Conservation (phyloP, 2,329 filamentous ascomycete genomes). For the Colletotrichum incanum region DNA sequence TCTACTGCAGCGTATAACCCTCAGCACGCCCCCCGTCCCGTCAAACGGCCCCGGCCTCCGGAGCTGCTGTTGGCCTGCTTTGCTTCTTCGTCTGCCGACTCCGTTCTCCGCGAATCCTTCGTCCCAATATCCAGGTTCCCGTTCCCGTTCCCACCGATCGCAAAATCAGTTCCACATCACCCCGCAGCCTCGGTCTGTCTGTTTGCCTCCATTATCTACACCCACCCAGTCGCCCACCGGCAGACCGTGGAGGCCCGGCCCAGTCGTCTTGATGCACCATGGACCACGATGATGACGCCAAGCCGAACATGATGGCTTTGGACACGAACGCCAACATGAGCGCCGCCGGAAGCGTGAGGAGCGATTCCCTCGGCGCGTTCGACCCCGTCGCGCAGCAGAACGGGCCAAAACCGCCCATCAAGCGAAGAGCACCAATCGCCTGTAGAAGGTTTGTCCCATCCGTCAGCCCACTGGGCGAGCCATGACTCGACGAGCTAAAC, state of each 20-base stretch:
- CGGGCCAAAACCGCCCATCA: conserved; percentile 52
- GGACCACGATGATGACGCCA: conserved; percentile 41
- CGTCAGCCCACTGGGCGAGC: conserved; percentile 12
- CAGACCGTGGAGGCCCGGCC: conserved; percentile 10
- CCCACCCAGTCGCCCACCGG: conserved; percentile 1
- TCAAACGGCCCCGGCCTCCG: conserved; percentile 20
- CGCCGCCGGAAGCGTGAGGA: conserved; percentile 21
- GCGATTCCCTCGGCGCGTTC: conserved; percentile 19
- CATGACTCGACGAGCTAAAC: conserved; percentile 31
- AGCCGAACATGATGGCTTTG: conserved; percentile 34
- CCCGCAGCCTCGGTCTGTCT: conserved; percentile 12
- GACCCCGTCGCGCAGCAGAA: conserved; percentile 28
- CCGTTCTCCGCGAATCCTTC: conserved; percentile 28
- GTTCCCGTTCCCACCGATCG: conserved; percentile 19
- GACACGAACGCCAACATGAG: conserved; percentile 26
- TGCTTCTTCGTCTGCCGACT: conserved; percentile 15
- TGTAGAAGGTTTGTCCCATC: conserved; percentile 63
- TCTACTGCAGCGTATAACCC: conserved; percentile 14
- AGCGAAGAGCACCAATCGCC: conserved; percentile 67
- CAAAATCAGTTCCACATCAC: conserved; percentile 23
- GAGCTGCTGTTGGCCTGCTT: conserved; percentile 5
- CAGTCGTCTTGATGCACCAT: conserved; percentile 30
- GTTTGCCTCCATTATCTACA: not conserved
- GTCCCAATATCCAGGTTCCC: conserved; percentile 23
- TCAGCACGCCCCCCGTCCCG: conserved; percentile 28